Evolutionary conservation across 768 basidiomycete species (phyloP).

Genomic region (Trametes villosa): DNA sequence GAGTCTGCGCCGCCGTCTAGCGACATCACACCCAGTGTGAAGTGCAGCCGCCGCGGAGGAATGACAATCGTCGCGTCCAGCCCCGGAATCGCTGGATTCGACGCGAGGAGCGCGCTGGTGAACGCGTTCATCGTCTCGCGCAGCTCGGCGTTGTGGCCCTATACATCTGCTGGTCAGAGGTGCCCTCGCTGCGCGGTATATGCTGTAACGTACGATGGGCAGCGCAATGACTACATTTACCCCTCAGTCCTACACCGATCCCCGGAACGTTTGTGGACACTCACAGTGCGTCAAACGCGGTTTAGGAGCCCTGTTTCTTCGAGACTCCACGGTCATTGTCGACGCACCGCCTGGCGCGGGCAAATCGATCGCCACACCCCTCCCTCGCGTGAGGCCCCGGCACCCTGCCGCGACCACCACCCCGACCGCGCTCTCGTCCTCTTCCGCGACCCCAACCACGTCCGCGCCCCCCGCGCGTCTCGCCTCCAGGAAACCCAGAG

Average conservation of each 20-base stretch:
- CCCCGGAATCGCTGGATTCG: slow-evolving; percentile 46
- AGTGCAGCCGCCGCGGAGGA: slow-evolving; percentile 59
- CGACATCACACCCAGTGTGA: slow-evolving; percentile 77
- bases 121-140: slow-evolving; percentile 33
- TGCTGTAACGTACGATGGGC: slow-evolving; percentile 23
- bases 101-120: slow-evolving; percentile 34
- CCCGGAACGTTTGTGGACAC: no score
- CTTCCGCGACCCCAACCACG: slow-evolving; percentile 8
- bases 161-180: not conserved
- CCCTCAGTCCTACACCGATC: no score
- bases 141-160: slow-evolving; percentile 40
- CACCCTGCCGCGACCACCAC: slow-evolving; percentile 2
- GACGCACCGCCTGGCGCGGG: not conserved
- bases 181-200: not conserved
- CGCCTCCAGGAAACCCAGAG: not conserved
- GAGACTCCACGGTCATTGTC: not conserved
- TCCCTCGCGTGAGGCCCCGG: not conserved
- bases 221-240: slow-evolving; percentile 24
- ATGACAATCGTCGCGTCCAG: slow-evolving; percentile 66
- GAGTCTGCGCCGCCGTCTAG: slow-evolving; percentile 35
- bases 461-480: slow-evolving; percentile 3
- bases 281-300: slow-evolving; percentile 28
- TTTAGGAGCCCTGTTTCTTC: slow-evolving; percentile 7
- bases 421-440: slow-evolving; percentile 4
- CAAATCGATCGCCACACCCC: not conserved